Percentiles rank a stretch among this genome's conserved stretches.
Evolutionary conservation across 2,329 filamentous ascomycete genomes (phyloP).

Genomic region (Pseudogymnoascus sp.): DNA sequence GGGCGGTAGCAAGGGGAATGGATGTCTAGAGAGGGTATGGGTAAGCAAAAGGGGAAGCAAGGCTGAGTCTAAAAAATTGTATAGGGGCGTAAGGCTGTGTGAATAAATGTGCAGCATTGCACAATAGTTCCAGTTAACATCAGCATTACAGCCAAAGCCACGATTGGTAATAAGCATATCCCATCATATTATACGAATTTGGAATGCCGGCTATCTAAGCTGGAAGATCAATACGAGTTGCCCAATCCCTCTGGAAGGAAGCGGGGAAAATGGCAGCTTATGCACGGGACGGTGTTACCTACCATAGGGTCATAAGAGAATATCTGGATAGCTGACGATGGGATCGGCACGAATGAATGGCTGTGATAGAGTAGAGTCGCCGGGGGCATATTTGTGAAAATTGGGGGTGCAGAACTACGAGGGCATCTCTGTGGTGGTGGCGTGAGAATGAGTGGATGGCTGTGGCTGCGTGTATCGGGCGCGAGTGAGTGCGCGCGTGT

Average conservation of each 20-base stretch:
- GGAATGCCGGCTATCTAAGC: conserved; percentile 2
- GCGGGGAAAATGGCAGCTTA: neutral
- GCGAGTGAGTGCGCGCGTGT: neutral
- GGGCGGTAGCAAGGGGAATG: too few species aligned
- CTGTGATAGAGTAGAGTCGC: neutral
- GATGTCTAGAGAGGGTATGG: neutral
- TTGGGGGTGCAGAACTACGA: conserved; percentile 1
- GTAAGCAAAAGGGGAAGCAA: neutral
- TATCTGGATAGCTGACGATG: neutral
- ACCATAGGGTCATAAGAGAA: neutral
- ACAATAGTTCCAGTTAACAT: neutral
- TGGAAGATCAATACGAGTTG: neutral
- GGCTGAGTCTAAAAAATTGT: neutral
- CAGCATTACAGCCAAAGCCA: too few species aligned
- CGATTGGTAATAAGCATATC: neutral
- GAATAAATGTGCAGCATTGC: neutral
- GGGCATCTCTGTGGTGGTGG: conserved; percentile 1
- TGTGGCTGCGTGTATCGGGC: conserved; percentile 2
- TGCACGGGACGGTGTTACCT: neutral
- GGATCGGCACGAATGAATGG: conserved; percentile 1
- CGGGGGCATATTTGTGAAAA: neutral
- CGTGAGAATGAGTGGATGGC: conserved; percentile 4
- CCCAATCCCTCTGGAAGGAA: neutral
- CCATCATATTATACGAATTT: neutral
- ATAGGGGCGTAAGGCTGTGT: neutral